Percentiles rank a stretch among this genome's conserved stretches.
These are phyloP conservation scores for Globisporangium paroecandrum DNA, from an alignment of 352 stramenopile species.

Conservation along the genomic window DNA sequence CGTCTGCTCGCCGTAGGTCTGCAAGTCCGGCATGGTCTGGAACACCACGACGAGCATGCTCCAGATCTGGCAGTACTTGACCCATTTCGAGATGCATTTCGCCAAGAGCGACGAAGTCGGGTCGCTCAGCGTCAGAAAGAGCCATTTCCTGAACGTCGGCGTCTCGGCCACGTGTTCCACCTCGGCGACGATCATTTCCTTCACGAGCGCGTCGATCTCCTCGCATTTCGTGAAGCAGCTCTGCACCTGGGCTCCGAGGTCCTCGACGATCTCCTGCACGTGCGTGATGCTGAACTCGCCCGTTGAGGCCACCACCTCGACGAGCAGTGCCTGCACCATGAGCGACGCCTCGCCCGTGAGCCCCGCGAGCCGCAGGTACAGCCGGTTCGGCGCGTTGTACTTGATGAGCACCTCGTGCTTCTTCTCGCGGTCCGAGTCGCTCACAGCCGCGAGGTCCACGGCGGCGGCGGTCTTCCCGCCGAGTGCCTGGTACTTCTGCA, in stretches of 20 bases:
- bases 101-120: slow-evolving; percentile 41
- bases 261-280: slow-evolving; percentile 48
- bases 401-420: slow-evolving; percentile 80
- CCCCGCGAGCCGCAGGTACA: slow-evolving; percentile 57
- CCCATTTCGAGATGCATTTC: slow-evolving; percentile 44
- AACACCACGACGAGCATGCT: slow-evolving; percentile 78
- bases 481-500: slow-evolving; percentile 58
- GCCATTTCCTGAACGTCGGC: slow-evolving; percentile 32
- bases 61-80: slow-evolving; percentile 61
- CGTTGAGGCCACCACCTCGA: slow-evolving; percentile 29
- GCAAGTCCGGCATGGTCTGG: slow-evolving; percentile 75
- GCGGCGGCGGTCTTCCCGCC: slow-evolving; percentile 11
- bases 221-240: slow-evolving; percentile 48
- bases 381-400: slow-evolving; percentile 68
- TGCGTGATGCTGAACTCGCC: slow-evolving; percentile 36
- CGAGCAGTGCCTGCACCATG: slow-evolving; percentile 54
- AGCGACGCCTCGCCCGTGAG: slow-evolving; percentile 64
- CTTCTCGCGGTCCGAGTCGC: slow-evolving; percentile 33
- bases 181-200: slow-evolving; percentile 57
- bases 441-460: slow-evolving; percentile 18
- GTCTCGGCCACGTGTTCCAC: slow-evolving; percentile 31
- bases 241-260: slow-evolving; percentile 50
- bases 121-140: slow-evolving; percentile 39
- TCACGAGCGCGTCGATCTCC: slow-evolving; percentile 54
- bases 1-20: slow-evolving; percentile 63